These are phyloP conservation scores for Sarocladium kiliense DNA, from an alignment of 2,329 filamentous ascomycete genomes.

Conservation along the genomic window DNA sequence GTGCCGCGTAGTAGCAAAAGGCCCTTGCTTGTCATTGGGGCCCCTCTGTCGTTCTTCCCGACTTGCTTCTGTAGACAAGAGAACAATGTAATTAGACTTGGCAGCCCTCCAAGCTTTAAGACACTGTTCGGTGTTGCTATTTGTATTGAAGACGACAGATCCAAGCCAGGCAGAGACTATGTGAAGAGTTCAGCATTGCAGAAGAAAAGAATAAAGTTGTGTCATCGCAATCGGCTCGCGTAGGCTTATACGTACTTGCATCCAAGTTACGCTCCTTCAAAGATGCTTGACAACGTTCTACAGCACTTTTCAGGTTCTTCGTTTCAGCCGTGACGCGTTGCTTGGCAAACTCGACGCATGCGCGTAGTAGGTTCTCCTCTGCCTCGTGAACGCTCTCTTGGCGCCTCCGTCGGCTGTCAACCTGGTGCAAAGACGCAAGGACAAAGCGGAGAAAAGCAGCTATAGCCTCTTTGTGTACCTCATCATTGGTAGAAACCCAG, in stretches of 20 bases:
- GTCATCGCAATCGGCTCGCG: too few relatives aligned
- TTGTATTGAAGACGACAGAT: background rate
- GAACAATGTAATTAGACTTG: background rate
- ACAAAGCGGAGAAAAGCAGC: constrained; percentile 23
- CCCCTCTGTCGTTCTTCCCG: background rate
- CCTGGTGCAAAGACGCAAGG: too few relatives aligned
- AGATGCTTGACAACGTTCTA: background rate
- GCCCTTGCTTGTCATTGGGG: background rate
- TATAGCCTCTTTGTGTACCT: constrained; percentile 14
- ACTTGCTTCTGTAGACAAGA: constrained; percentile 13
- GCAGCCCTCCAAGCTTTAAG: background rate
- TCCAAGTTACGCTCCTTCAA: background rate
- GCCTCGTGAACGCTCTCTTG: background rate
- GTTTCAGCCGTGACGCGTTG: constrained; percentile 19
- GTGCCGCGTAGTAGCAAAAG: constrained; percentile 30
- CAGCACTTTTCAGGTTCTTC: background rate
- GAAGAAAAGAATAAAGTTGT: background rate
- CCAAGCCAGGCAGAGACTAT: background rate
- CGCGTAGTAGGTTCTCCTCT: constrained; percentile 1
- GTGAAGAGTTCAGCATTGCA: too few relatives aligned
- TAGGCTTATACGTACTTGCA: background rate
- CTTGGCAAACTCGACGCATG: constrained; percentile 15
- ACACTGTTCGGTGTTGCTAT: background rate
- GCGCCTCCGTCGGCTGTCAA: too few relatives aligned
- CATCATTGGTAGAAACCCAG: constrained; percentile 38